phyloP scores from a whole-genome alignment of 1,139 yeast genomes.

The Taphrina pruni region DNA sequence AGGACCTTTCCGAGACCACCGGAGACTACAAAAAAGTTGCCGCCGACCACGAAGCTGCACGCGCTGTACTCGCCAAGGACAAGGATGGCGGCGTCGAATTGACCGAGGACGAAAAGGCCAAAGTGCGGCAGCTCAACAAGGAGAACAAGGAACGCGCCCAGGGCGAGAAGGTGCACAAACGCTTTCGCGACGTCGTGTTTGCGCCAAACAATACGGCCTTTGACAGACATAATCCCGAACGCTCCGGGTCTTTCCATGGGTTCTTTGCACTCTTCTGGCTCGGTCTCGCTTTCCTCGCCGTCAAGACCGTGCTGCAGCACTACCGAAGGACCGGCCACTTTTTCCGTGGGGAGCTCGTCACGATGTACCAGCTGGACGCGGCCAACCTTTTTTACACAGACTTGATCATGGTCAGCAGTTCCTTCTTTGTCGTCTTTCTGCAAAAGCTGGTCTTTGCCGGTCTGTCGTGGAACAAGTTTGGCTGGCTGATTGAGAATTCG shows the following conservation, averaged over 20 bases:
- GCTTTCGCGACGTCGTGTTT: slow-evolving; percentile 31
- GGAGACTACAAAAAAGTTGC: slow-evolving; percentile 11
- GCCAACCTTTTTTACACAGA: slow-evolving; percentile 39
- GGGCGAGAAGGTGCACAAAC: slow-evolving; percentile 24
- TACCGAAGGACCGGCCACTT: slow-evolving; percentile 39
- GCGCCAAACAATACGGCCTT: slow-evolving; percentile 33
- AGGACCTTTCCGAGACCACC: slow-evolving; percentile 16
- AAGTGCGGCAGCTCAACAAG: slow-evolving; percentile 5
- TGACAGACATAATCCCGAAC: slow-evolving; percentile 33
- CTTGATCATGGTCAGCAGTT: slow-evolving; percentile 51
- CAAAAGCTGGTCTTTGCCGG: slow-evolving; percentile 57
- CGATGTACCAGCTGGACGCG: slow-evolving; percentile 30
- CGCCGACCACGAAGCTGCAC: neutral
- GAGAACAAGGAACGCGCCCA: slow-evolving; percentile 6
- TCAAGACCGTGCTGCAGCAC: slow-evolving; percentile 39
- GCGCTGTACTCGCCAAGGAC: slow-evolving; percentile 14
- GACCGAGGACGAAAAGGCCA: slow-evolving; percentile 14
- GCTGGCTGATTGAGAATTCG: slow-evolving; percentile 60
- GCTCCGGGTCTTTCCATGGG: slow-evolving; percentile 37
- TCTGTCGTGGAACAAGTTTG: slow-evolving; percentile 59
- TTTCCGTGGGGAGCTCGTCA: slow-evolving; percentile 32
- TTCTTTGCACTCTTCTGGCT: slow-evolving; percentile 41
- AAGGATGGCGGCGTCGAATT: neutral
- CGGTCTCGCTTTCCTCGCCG: slow-evolving; percentile 36
- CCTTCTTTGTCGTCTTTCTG: slow-evolving; percentile 59